Conservation (phyloP, 1,284 basidiomycete genomes). For the Phellinidium pouzarii region DNA sequence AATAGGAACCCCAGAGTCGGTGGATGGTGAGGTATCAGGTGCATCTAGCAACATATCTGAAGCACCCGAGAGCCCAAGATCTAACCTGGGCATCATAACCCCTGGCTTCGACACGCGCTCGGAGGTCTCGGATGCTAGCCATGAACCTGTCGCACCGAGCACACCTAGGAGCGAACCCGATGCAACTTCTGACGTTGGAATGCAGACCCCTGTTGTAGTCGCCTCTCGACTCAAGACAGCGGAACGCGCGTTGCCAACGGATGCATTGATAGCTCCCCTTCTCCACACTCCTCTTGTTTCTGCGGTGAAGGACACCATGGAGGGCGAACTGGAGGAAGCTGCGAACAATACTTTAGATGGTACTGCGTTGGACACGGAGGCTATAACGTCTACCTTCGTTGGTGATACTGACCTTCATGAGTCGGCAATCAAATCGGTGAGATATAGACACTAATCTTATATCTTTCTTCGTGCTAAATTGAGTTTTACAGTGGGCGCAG, state of each 20-base stretch:
- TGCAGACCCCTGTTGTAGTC: slow-evolving; percentile 8
- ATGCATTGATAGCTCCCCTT: slow-evolving; percentile 5
- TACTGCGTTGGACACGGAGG: background rate
- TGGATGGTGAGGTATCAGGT: slow-evolving; percentile 1
- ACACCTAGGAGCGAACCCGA: slow-evolving; percentile 17
- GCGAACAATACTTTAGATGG: background rate
- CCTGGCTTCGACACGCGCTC: slow-evolving; percentile 16
- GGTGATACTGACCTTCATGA: background rate
- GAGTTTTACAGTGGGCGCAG: background rate
- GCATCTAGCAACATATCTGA: slow-evolving; percentile 14
- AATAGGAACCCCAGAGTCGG: background rate
- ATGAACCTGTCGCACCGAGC: slow-evolving; percentile 9
- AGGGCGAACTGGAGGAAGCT: background rate
- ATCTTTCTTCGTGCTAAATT: background rate
- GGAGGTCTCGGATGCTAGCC: slow-evolving; percentile 18
- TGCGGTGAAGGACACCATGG: background rate
- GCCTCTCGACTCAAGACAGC: background rate
- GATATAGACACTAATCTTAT: background rate
- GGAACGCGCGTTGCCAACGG: background rate
- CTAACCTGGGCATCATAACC: slow-evolving; percentile 11
- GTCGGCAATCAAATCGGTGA: background rate
- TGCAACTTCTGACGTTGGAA: background rate
- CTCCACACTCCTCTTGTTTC: slow-evolving; percentile 4
- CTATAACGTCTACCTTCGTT: slow-evolving; percentile 3
- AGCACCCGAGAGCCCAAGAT: slow-evolving; percentile 9